Evolutionary conservation across 139 green algal genomes (phyloP).

Genomic region (Coelastrella sp.): DNA sequence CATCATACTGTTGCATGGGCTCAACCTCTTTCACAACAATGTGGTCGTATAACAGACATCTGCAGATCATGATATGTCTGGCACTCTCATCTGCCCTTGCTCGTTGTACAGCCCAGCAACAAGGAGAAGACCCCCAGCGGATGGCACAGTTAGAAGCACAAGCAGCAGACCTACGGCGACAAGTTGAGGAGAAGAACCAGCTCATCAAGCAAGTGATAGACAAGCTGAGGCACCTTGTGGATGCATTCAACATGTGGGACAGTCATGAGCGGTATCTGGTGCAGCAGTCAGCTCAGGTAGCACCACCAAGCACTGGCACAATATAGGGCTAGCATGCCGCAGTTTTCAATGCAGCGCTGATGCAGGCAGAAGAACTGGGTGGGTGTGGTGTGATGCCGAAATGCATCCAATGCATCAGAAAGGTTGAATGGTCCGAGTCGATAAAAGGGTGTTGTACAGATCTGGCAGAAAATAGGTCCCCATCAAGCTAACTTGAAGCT

Average conservation of each 20-base stretch:
- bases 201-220: conserved; percentile 56
- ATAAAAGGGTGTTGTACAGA: too few species aligned
- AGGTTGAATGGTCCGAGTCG: background rate
- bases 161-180: background rate
- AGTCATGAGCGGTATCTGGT: conserved; percentile 37
- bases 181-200: conserved; percentile 43
- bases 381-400: background rate
- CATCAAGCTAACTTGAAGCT: too few species aligned
- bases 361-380: background rate
- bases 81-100: background rate
- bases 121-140: conserved; percentile 26
- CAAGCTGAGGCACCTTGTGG: conserved; percentile 51
- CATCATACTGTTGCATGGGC: too few species aligned
- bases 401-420: background rate
- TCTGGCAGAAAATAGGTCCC: too few species aligned
- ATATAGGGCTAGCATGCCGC: background rate
- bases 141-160: conserved; percentile 9
- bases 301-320: background rate
- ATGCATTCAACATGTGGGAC: conserved; percentile 59
- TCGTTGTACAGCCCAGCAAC: background rate
- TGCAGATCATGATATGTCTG: too few species aligned
- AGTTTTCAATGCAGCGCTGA: background rate
- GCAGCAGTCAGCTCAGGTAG: conserved; percentile 24
- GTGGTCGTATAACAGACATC: too few species aligned
- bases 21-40: too few species aligned